Conservation (phyloP, 441 rosid species). For the Breynia disticha region DNA sequence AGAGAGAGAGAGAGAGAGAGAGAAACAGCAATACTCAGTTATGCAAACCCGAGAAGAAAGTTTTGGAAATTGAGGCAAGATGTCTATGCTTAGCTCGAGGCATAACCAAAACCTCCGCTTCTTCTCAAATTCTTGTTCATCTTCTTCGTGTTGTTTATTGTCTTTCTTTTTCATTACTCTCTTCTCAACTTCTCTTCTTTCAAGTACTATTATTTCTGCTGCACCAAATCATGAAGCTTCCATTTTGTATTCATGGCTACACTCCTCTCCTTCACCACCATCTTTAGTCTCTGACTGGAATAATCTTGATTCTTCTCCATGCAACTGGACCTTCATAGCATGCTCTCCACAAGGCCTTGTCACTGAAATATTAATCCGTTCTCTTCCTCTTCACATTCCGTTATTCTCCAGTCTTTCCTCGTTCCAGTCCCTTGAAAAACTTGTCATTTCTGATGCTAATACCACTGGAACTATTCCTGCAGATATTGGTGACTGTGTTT, state of each 20-base stretch:
- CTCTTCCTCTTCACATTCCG: constrained; percentile 48
- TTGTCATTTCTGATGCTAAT: constrained; percentile 48
- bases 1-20: constrained; percentile 17
- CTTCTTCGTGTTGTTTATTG: constrained; percentile 17
- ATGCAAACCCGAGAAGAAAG: constrained; percentile 64
- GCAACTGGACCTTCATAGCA: constrained; percentile 69
- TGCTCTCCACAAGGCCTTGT: constrained; percentile 66
- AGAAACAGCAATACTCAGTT: constrained; percentile 39
- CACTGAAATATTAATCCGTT: constrained; percentile 51
- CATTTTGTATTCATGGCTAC: constrained; percentile 65
- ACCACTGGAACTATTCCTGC: constrained; percentile 60
- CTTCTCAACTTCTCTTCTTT: constrained; percentile 14
- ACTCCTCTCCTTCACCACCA: constrained; percentile 43
- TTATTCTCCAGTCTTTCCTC: constrained; percentile 47
- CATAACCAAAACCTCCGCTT: constrained; percentile 15
- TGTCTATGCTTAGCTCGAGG: constrained; percentile 41
- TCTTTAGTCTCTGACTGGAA: constrained; percentile 63
- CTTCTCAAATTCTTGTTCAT: constrained; percentile 13
- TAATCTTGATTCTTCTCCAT: constrained; percentile 48
- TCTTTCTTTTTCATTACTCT: constrained; percentile 17
- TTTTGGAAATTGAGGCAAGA: constrained; percentile 75
- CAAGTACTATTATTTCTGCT: constrained; percentile 17
- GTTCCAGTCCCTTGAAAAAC: constrained; percentile 37
- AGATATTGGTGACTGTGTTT: constrained; percentile 38
- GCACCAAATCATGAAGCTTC: constrained; percentile 52